phyloP scores from a whole-genome alignment of 164 flowering plant species.

The Tetracentron sinense region DNA sequence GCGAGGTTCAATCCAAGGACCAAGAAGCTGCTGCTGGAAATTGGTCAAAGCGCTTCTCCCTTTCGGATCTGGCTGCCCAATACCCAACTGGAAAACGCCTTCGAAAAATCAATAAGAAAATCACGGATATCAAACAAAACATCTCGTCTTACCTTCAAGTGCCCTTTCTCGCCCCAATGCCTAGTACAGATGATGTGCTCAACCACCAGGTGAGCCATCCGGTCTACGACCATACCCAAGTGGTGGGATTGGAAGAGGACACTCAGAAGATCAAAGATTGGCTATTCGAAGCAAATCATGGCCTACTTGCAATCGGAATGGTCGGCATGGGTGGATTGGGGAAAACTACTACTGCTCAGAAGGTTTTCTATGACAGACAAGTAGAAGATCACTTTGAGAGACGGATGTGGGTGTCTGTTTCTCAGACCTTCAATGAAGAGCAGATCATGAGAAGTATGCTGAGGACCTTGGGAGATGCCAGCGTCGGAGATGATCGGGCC shows the following conservation, averaged over 20 bases:
- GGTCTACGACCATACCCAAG: constrained; percentile 36
- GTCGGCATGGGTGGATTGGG: constrained; percentile 66
- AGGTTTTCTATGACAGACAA: constrained; percentile 33
- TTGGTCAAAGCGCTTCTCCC: constrained; percentile 14
- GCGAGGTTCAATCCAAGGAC: constrained; percentile 20
- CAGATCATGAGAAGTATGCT: constrained; percentile 45
- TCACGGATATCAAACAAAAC: constrained; percentile 23
- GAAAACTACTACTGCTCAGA: constrained; percentile 48
- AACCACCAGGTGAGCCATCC: constrained; percentile 27
- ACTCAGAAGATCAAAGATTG: constrained; percentile 36
- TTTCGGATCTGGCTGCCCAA: constrained; percentile 19
- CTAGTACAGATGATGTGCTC: constrained; percentile 2
- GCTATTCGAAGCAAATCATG: constrained; percentile 27
- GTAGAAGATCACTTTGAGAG: constrained; percentile 32
- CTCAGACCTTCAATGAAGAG: constrained; percentile 37
- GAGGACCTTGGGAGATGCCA: constrained; percentile 33
- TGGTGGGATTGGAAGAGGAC: constrained; percentile 49
- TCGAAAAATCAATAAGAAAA: constrained; percentile 31
- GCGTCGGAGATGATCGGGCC: constrained; percentile 27
- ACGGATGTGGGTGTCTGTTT: constrained; percentile 52
- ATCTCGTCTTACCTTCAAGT: constrained; percentile 29
- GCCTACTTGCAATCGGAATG: constrained; percentile 28
- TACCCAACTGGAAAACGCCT: constrained; percentile 32
- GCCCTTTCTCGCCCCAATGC: constrained; percentile 7
- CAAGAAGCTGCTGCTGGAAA: not conserved